A percentile compares a stretch with the other conserved stretches of the same genome.
Conservation (phyloP, 345 rosid genomes). For the Camelina neglecta region DNA sequence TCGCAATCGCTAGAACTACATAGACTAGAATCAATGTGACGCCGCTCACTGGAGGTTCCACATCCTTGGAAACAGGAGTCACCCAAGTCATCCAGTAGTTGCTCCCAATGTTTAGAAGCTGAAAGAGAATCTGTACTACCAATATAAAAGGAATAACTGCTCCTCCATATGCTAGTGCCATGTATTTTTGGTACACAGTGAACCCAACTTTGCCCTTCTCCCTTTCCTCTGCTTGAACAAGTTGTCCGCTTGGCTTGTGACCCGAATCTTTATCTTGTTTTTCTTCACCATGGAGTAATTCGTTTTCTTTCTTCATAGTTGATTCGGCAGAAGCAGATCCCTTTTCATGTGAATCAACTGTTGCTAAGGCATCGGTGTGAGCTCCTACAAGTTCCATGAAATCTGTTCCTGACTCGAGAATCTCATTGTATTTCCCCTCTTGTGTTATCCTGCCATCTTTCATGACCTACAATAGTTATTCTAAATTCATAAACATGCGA, state of each 20-base stretch:
- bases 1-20: constrained; percentile 56
- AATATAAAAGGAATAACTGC: constrained; percentile 67
- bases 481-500: neutral
- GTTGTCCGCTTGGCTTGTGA: constrained; percentile 59
- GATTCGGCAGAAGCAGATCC: constrained; percentile 37
- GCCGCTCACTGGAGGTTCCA: constrained; percentile 51
- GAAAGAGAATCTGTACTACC: constrained; percentile 59
- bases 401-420: constrained; percentile 65
- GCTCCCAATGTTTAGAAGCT: constrained; percentile 66
- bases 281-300: constrained; percentile 43
- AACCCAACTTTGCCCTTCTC: constrained; percentile 84
- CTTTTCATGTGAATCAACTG: constrained; percentile 50
- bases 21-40: constrained; percentile 57
- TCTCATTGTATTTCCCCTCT: constrained; percentile 70
- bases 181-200: constrained; percentile 68
- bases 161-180: constrained; percentile 69
- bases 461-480: constrained; percentile 61
- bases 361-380: constrained; percentile 64
- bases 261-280: constrained; percentile 46
- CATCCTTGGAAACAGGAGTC: constrained; percentile 60
- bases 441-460: constrained; percentile 78
- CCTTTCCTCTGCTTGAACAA: constrained; percentile 88
- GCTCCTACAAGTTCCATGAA: constrained; percentile 85
- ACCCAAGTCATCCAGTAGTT: constrained; percentile 89
- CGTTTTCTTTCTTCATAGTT: constrained; percentile 37